Evolutionary conservation across 169 alveolate genomes (phyloP), one percentile per base, ranked within the genome.

Genomic region (Miamiensis avidus): DNA sequence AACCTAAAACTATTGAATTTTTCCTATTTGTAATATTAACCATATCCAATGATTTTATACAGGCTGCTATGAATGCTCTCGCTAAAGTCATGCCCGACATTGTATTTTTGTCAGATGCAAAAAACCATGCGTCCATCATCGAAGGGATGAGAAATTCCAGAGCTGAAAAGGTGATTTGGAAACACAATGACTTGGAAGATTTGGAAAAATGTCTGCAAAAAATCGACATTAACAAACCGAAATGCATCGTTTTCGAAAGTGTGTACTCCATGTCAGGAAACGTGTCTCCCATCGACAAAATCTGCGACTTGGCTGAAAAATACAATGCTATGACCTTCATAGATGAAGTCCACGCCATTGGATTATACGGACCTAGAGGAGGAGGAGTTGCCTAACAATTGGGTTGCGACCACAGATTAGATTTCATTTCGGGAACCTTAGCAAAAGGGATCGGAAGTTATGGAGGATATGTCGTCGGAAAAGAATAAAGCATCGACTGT

Each of bases 341-440:
- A 64, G 98, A 96, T 85, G 98, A 96, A 86, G 98, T 96, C 25
- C 98, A 96, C 82, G 98, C 98, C 20, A 98, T 96, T 32, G 98
- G 98, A 29, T 88, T 96, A 82, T 96, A 96, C 82, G 98, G 98
- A 25, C 78, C 83, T 29, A 89, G 91, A 75, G 98, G 98, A 28
- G 97, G 95, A 1, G 98, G 98, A 26, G 92, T 95, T 34, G 81
- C 92, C 31, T 96, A 96, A 83, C 92, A 91, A 81, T 32, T 89
- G 49, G 95, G 96, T 32, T n/a, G 89, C 25, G 87, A 84, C 31
- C 89, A 91, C 77, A 82, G 93, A 26, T 83, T 93, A 33, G 97
- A 93, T 76, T 89, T 96, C 78, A 91, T 96, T 81, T 92, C 96
- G 72, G 98, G 98, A 72, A 96, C 98, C 32, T 90, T 96, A 64